Evolutionary conservation across 768 basidiomycete species (phyloP).

Genomic region (Galerina marginata): DNA sequence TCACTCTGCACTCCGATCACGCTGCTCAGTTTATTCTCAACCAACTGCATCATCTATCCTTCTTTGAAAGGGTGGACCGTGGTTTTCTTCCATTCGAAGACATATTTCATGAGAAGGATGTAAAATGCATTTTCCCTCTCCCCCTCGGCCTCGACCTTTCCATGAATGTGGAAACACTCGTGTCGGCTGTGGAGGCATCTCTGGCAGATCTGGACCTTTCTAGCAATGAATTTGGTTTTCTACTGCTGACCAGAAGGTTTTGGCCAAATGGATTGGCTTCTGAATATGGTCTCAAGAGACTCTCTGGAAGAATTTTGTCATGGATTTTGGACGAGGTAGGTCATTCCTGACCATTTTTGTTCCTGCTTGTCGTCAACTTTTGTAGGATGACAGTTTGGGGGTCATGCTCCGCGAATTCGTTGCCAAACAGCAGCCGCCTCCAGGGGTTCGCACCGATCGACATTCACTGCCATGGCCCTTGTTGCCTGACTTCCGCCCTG

Average conservation of each 20-base stretch:
- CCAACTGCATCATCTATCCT: slow-evolving; percentile 66
- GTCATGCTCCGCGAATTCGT: slow-evolving; percentile 72
- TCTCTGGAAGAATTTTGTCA: slow-evolving; percentile 59
- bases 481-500: slow-evolving; percentile 38
- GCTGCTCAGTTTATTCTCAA: slow-evolving; percentile 58
- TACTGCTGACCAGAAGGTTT: slow-evolving; percentile 69
- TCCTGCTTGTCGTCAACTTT: background rate
- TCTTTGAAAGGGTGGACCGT: slow-evolving; percentile 56
- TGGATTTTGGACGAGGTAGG: slow-evolving; percentile 81
- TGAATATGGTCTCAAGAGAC: slow-evolving; percentile 68
- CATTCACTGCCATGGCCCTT: slow-evolving; percentile 64
- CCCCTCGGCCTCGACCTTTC: slow-evolving; percentile 77
- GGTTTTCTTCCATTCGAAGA: slow-evolving; percentile 43
- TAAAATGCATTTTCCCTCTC: slow-evolving; percentile 65
- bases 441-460: slow-evolving; percentile 60
- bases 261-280: slow-evolving; percentile 80
- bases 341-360: background rate
- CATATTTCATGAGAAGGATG: slow-evolving; percentile 32
- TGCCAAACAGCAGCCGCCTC: slow-evolving; percentile 59
- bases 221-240: slow-evolving; percentile 74
- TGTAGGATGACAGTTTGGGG: slow-evolving; percentile 70
- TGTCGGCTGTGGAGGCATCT: slow-evolving; percentile 73
- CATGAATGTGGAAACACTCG: slow-evolving; percentile 72
- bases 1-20: slow-evolving; percentile 59
- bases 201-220: slow-evolving; percentile 74